A percentile compares a stretch with the other conserved stretches of the same genome.
phyloP scores from a whole-genome alignment of 441 rosid genomes.

The Capsella rubella region DNA sequence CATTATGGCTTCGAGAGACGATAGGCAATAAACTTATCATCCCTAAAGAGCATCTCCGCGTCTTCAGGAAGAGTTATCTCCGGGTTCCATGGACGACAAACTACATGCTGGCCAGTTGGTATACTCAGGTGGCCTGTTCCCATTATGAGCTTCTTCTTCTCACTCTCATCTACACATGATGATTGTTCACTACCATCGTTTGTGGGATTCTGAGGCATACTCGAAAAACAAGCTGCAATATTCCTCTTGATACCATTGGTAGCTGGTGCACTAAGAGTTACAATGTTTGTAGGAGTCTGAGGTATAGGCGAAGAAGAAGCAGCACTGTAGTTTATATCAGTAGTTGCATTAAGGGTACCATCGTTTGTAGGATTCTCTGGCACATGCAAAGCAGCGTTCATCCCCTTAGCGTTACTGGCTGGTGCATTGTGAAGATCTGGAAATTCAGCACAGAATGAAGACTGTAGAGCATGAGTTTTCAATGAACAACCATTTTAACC shows the following conservation, averaged over 20 bases:
- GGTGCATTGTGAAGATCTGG: background rate
- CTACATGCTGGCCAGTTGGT: conserved; percentile 33
- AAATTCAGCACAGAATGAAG: conserved; percentile 35
- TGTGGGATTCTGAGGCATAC: conserved; percentile 10
- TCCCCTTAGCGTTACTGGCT: conserved; percentile 4
- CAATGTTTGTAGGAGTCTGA: conserved; percentile 1
- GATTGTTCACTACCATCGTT: background rate
- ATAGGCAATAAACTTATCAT: conserved; percentile 42
- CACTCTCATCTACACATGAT: conserved; percentile 18
- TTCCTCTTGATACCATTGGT: background rate
- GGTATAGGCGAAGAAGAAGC: background rate
- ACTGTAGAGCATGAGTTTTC: conserved; percentile 21
- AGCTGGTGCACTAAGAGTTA: background rate
- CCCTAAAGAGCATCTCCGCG: conserved; percentile 39
- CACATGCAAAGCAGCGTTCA: conserved; percentile 6
- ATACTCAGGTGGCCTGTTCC: conserved; percentile 32
- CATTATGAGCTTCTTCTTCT: conserved; percentile 28
- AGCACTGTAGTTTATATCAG: background rate
- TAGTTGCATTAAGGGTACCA: background rate
- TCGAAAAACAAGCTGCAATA: background rate
- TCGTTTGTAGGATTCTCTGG: conserved; percentile 1
- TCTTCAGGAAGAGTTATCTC: conserved; percentile 36
- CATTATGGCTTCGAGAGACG: conserved; percentile 19
- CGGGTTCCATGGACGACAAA: conserved; percentile 34
- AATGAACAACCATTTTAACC: conserved; percentile 16